Evolutionary conservation across 2,329 filamentous ascomycete species (phyloP).

Genomic region (Iodosphaeria phyllophila): DNA sequence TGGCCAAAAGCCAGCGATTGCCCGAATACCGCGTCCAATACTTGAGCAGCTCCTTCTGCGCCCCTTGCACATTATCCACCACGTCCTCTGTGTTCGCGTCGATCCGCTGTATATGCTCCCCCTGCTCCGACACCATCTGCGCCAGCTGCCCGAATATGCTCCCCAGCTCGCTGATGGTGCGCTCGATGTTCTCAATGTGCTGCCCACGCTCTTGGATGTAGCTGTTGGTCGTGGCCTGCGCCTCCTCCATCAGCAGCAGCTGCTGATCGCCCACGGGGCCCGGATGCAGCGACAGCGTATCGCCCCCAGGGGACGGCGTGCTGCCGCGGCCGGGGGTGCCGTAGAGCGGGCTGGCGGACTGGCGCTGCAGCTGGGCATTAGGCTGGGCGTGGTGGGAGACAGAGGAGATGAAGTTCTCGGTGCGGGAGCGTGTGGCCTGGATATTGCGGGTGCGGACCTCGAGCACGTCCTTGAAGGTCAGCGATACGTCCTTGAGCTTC

Average conservation of each 20-base stretch:
- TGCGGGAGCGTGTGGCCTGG: conserved; percentile 76
- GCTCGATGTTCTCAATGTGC: conserved; percentile 91
- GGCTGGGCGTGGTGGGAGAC: conserved; percentile 61
- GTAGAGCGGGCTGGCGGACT: conserved; percentile 75
- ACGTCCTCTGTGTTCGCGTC: conserved; percentile 96
- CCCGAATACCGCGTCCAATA: conserved; percentile 91
- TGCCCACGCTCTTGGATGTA: conserved; percentile 91
- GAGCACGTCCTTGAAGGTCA: conserved; percentile 92
- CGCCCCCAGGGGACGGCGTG: conserved; percentile 47
- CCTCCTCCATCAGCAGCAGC: conserved; percentile 82
- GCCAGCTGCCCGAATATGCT: conserved; percentile 86
- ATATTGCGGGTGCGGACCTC: conserved; percentile 97
- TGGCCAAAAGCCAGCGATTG: conserved; percentile 84
- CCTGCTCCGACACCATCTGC: conserved; percentile 93
- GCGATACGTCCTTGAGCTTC: conserved; percentile 78
- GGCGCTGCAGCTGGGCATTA: conserved; percentile 45
- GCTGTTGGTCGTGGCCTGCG: conserved; percentile 65
- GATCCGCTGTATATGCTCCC: conserved; percentile 87
- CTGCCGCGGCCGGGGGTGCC: conserved; percentile 52
- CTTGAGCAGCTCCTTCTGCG: conserved; percentile 85
- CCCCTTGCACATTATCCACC: conserved; percentile 94
- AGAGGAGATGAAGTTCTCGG: conserved; percentile 89
- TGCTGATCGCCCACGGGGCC: conserved; percentile 65
- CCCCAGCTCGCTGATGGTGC: conserved; percentile 85
- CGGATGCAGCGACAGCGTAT: conserved; percentile 71